phyloP scores from a whole-genome alignment of 2,329 filamentous ascomycete species.

The Sclerotinia minor region DNA sequence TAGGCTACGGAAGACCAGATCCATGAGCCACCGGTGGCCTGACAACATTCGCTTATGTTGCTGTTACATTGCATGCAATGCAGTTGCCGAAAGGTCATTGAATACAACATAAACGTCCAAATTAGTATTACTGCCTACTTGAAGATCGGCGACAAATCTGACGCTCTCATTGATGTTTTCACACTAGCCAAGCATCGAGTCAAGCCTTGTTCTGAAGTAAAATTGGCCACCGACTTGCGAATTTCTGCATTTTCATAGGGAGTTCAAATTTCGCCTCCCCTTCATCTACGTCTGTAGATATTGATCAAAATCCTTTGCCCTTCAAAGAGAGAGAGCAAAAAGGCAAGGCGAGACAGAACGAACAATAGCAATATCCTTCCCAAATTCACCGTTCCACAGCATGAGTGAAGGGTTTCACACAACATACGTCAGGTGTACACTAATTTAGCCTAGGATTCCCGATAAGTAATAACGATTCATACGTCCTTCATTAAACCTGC shows the following conservation, averaged over 20 bases:
- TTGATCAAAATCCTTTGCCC: background rate
- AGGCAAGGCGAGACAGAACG: background rate
- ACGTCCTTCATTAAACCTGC: background rate
- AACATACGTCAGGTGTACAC: conserved; percentile 1
- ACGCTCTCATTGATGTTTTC: background rate
- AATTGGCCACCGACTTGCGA: conserved; percentile 7
- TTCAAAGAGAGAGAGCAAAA: background rate
- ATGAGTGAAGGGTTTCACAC: conserved; percentile 1
- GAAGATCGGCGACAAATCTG: background rate
- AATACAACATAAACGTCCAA: background rate
- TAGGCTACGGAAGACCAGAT: no score
- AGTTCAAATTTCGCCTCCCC: background rate
- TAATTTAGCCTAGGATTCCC: conserved; percentile 8
- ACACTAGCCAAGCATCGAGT: background rate
- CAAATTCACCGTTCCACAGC: background rate
- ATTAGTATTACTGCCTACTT: background rate
- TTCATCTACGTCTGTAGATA: no score
- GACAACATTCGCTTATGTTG: background rate
- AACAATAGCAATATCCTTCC: background rate
- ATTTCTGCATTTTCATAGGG: background rate
- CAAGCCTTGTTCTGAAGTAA: background rate
- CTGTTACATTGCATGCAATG: background rate
- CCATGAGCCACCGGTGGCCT: no score
- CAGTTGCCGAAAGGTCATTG: background rate
- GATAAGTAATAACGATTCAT: background rate